A percentile compares a stretch with the other conserved stretches of the same genome.
phyloP scores from a whole-genome alignment of 2,329 filamentous ascomycete species.

The Xylaria sp. region DNA sequence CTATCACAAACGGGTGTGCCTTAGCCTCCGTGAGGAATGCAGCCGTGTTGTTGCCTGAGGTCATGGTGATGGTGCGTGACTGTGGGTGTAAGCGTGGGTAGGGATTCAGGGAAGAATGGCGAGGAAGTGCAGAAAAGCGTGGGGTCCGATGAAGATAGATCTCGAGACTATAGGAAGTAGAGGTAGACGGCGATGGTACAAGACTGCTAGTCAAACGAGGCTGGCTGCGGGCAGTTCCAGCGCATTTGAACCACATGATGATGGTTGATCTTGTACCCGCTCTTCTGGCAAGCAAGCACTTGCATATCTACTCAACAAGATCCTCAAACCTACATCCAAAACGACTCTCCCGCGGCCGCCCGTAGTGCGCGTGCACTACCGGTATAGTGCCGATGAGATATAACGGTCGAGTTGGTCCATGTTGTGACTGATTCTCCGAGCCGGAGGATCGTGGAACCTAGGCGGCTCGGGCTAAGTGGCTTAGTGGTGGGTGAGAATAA shows the following conservation, averaged over 20 bases:
- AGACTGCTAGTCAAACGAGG: conserved; percentile 7
- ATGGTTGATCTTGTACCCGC: conserved; percentile 16
- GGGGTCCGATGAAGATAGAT: background rate
- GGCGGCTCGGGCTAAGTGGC: conserved; percentile 10
- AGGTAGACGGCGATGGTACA: background rate
- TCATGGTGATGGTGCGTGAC: conserved; percentile 24
- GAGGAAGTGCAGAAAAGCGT: background rate
- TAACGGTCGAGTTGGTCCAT: conserved; percentile 4
- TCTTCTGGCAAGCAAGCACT: background rate
- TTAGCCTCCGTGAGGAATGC: conserved; percentile 42
- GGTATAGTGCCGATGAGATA: conserved; percentile 3
- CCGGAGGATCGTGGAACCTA: background rate
- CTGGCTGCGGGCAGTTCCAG: conserved; percentile 4
- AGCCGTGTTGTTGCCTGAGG: conserved; percentile 37
- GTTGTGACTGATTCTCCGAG: conserved; percentile 20
- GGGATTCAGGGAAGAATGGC: background rate
- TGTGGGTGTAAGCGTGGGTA: conserved; percentile 1
- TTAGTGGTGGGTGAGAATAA: background rate
- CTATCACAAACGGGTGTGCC: conserved; percentile 41
- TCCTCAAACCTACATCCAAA: background rate
- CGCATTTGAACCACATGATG: conserved; percentile 21
- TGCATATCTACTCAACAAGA: background rate
- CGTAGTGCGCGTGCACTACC: background rate
- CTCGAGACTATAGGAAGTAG: background rate
- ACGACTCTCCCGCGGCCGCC: background rate